Evolutionary conservation across 2,329 filamentous ascomycete species (phyloP), one percentile per base, ranked within the genome.

Genomic region (Fusarium beomiforme): DNA sequence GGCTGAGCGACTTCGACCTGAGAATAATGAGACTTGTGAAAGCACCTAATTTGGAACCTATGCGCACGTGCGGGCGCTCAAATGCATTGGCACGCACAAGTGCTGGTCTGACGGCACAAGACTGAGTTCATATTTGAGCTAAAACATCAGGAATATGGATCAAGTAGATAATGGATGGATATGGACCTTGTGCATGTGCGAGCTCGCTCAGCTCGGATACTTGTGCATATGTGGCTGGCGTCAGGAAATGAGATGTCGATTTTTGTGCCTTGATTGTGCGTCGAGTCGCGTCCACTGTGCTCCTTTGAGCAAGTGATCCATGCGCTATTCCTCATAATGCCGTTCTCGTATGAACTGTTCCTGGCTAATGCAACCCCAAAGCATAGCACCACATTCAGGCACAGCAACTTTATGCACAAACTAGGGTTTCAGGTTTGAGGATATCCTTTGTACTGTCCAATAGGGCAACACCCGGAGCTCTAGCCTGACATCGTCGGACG

Each of bases 351-450:
- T 70, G 70, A 64, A 69, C 42, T 67, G 75, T 77, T 72, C 73
- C 72, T 76, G 75, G 75, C 75, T 76, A 77, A 77, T 77, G 75
- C 75, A 77, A 76, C 72, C 56, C 55, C 64, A 56, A 72, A 74
- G 70, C 72, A 74, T 62, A 75, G 53, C 62, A 71, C 67, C 51
- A 67, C 58, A 43, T 46, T 58, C 57, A 59, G 66, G 47, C 59
- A 71, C 56, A 51, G 39, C 23, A 41, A 57, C 63, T 78, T 79
- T 79, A 75, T 81, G 79, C 78, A 79, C 59, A 51, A 75, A 75
- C 79, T 78, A 79, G 61, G 44, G 79, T 81, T 81, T 81, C 79
- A 81, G 77, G 77, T 77, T 72, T 42, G 64, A 51, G 50, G 44
- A 53, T 62, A 59, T 39, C 44, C 64, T 54, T 54, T 41, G 34